Evolutionary conservation across 805 yeast species (phyloP).

Genomic region (Cyberlindnera amylophila): DNA sequence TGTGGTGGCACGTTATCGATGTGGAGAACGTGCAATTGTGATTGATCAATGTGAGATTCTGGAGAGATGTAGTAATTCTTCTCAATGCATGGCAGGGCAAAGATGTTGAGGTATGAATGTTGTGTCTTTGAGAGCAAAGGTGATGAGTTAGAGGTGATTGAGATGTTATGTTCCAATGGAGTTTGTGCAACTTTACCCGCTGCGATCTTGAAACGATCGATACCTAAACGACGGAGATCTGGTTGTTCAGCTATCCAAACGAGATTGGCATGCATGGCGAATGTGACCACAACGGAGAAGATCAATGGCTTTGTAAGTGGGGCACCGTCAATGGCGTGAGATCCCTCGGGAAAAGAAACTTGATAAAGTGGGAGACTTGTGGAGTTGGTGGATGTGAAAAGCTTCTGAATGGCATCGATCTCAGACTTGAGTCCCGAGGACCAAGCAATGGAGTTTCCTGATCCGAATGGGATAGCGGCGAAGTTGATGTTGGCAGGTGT

Average conservation of each 20-base stretch:
- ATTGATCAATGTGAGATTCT: slow-evolving; percentile 13
- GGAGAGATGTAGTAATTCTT: slow-evolving; percentile 25
- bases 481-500: slow-evolving; percentile 18
- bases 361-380: slow-evolving; percentile 32
- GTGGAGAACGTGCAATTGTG: slow-evolving; percentile 18
- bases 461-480: slow-evolving; percentile 64
- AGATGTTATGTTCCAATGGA: slow-evolving; percentile 8
- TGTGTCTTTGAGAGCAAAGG: neutral
- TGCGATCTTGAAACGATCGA: slow-evolving; percentile 65
- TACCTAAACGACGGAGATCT: slow-evolving; percentile 60
- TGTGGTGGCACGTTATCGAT: slow-evolving; percentile 11
- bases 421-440: slow-evolving; percentile 46
- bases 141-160: neutral
- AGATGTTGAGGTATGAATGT: slow-evolving; percentile 17
- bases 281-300: slow-evolving; percentile 65
- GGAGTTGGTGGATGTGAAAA: slow-evolving; percentile 26
- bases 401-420: slow-evolving; percentile 32
- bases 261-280: slow-evolving; percentile 84
- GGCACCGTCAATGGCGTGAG: neutral
- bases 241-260: slow-evolving; percentile 77
- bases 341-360: slow-evolving; percentile 29
- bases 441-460: slow-evolving; percentile 78
- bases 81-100: slow-evolving; percentile 22
- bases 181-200: slow-evolving; percentile 43
- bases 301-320: slow-evolving; percentile 13